Evolutionary conservation across 768 basidiomycete genomes (phyloP).

Genomic region (Dentipellis sp.): DNA sequence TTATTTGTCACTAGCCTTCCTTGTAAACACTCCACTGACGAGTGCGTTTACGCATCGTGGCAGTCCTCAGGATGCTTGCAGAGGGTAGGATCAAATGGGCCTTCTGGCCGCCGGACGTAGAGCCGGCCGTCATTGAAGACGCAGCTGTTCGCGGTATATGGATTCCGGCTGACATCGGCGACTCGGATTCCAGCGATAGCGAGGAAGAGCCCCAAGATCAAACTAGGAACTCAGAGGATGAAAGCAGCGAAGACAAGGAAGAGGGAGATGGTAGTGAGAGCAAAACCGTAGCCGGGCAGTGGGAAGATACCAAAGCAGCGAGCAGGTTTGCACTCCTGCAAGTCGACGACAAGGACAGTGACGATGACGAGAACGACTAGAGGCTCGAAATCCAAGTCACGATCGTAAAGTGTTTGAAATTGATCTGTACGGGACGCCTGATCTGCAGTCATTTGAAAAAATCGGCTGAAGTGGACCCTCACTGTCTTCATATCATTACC

Average conservation of each 20-base stretch:
- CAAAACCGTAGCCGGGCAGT: no score
- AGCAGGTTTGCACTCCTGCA: not conserved
- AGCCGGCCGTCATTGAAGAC: slow-evolving; percentile 20
- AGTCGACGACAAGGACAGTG: not conserved
- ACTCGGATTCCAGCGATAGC: slow-evolving; percentile 6
- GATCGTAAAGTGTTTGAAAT: no score
- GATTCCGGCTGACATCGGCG: slow-evolving; percentile 30
- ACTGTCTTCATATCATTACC: no score
- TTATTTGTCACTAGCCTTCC: not conserved
- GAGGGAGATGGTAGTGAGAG: no score
- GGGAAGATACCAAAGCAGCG: not conserved
- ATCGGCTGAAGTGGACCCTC: no score
- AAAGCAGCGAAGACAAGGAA: no score
- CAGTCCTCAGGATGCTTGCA: slow-evolving; percentile 76
- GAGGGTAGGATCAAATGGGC: slow-evolving; percentile 79
- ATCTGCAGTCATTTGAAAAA: no score
- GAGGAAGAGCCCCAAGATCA: slow-evolving; percentile 27
- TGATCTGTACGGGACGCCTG: no score
- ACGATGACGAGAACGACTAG: no score
- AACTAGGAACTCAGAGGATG: slow-evolving; percentile 19
- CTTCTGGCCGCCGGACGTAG: slow-evolving; percentile 64
- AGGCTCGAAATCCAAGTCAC: no score
- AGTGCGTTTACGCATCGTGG: not conserved
- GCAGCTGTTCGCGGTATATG: slow-evolving; percentile 42
- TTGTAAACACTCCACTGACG: not conserved